Conservation (phyloP, 495 filamentous ascomycete genomes). For the Podospora anserina region DNA sequence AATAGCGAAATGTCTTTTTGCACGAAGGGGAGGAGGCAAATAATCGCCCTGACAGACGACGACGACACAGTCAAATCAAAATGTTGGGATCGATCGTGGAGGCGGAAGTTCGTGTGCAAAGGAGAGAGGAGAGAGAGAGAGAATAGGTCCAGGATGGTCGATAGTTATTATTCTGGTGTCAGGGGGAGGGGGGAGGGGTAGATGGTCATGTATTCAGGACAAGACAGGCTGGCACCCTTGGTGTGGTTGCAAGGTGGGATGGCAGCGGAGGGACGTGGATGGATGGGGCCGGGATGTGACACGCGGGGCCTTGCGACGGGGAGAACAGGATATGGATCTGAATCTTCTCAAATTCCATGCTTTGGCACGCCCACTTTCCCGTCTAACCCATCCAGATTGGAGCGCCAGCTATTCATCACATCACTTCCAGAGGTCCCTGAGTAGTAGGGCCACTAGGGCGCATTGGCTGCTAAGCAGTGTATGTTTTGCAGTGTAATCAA, state of each 20-base stretch:
- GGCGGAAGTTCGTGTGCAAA: constrained; percentile 24
- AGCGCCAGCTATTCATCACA: neutral
- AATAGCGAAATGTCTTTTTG: neutral
- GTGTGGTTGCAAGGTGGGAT: constrained; percentile 16
- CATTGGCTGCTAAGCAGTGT: neutral
- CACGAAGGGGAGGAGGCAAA: neutral
- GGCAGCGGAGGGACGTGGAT: constrained; percentile 9
- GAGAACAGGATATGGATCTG: constrained; percentile 28
- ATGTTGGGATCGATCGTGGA: constrained; percentile 5
- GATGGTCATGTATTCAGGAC: constrained; percentile 7
- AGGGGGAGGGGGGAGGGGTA: constrained; percentile 9
- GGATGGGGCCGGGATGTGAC: constrained; percentile 20
- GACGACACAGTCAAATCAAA: constrained; percentile 3
- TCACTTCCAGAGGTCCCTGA: neutral
- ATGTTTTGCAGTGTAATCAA: neutral
- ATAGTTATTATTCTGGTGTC: neutral
- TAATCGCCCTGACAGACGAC: constrained; percentile 9
- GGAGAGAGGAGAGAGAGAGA: constrained; percentile 9
- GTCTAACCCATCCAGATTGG: constrained; percentile 13
- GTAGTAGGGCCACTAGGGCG: neutral
- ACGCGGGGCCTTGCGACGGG: constrained; percentile 14
- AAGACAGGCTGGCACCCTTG: constrained; percentile 7
- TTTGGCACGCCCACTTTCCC: constrained; percentile 31
- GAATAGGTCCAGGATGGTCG: neutral
- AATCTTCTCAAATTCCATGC: constrained; percentile 32